Base-by-base conservation (phyloP, 2,329 filamentous ascomycete species). In the Rutstroemia sydowiana region DNA sequence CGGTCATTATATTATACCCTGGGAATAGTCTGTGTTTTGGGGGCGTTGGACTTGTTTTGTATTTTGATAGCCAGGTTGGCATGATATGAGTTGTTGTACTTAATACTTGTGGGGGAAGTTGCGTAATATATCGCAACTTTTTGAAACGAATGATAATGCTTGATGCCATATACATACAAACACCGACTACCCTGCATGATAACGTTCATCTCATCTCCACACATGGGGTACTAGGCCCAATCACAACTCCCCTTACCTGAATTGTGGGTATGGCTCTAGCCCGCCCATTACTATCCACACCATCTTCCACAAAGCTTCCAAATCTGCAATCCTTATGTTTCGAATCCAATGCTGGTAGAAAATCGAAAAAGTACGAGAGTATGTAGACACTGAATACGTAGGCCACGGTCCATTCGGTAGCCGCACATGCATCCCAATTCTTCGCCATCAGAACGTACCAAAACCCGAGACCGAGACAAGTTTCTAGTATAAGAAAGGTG, bases 301-400 rank as follows among this genome's bases (percentile, higher is more conserved):
- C 20, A 31, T 45, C 48, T 45, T 45, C 41, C 14, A 21, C 16
- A 26, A 31, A 51, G 30, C 26, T 23, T 5, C 41, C 48, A 39
- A 46, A 51, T 13, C 48, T 51, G 21, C 34, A 23, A n/a, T 40
- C 42, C 42, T 40, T 46, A 2, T 21, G 21, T 51, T 46, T 51
- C 41, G 48, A 37, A 21, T 8, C 23, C 9, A 51, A 31, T 30
- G 88, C 87, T 0, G 92, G 92, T 57, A 87, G 77, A 51, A 97
- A 81, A 71, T 97, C 92, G 66, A 95, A 75, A 63, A 85, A 77
- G 73, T 93, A 96, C 56, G 85, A 89, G 56, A 91, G 77, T 55
- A 93, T 75, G 71, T 95, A 96, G 64, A 90, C 84, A 52, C 86
- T 87, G 71, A 91, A 96, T 64, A 95, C 75, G 64, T 95, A 82